phyloP scores from a whole-genome alignment of 1,284 basidiomycete genomes.

The Psilocybe mexicana region DNA sequence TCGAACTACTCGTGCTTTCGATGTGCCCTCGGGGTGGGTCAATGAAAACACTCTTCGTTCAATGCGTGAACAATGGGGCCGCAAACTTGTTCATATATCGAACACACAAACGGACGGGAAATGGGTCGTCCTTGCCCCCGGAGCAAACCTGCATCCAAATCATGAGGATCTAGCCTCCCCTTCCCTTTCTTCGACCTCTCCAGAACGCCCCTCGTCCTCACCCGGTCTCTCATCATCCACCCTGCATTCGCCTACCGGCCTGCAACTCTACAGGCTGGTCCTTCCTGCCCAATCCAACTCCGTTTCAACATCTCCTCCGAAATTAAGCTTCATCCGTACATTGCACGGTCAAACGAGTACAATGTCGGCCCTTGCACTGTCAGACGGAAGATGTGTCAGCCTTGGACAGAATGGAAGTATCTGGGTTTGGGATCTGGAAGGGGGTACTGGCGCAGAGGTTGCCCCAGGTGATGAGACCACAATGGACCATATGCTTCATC shows the following conservation, averaged over 20 bases:
- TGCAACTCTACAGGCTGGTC: slow-evolving; percentile 74
- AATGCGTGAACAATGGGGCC: slow-evolving; percentile 73
- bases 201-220: slow-evolving; percentile 20
- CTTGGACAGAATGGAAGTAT: slow-evolving; percentile 68
- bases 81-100: slow-evolving; percentile 65
- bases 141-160: slow-evolving; percentile 33
- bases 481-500: slow-evolving; percentile 17
- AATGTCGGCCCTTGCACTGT: slow-evolving; percentile 65
- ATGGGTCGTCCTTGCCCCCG: slow-evolving; percentile 78
- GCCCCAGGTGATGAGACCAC: slow-evolving; percentile 30
- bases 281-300: slow-evolving; percentile 53
- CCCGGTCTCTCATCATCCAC: slow-evolving; percentile 22
- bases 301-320: slow-evolving; percentile 50
- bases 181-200: slow-evolving; percentile 21
- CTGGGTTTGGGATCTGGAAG: slow-evolving; percentile 84
- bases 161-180: slow-evolving; percentile 19
- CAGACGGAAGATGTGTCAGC: slow-evolving; percentile 79
- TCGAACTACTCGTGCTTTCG: slow-evolving; percentile 65
- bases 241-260: slow-evolving; percentile 51
- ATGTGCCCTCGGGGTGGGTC: slow-evolving; percentile 71
- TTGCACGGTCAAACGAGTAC: slow-evolving; percentile 67
- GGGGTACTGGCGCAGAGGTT: slow-evolving; percentile 62
- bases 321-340: slow-evolving; percentile 69
- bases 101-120: slow-evolving; percentile 79
- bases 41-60: slow-evolving; percentile 60